A percentile compares a stretch with the other conserved stretches of the same genome.
Conservation (phyloP, 805 yeast genomes). For the Candida pseudoglaebosa region DNA sequence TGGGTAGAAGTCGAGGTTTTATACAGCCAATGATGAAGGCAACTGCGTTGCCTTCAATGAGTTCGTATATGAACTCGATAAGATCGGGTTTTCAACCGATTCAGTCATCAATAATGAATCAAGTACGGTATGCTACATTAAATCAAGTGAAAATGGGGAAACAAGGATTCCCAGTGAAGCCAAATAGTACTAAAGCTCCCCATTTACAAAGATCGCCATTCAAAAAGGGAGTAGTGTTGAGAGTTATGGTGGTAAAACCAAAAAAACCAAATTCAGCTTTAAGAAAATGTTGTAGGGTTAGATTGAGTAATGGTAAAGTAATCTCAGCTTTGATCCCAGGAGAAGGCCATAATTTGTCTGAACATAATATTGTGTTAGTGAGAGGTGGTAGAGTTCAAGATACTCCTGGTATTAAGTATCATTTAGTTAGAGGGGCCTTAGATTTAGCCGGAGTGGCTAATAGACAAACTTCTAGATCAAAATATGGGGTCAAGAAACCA, state of each 20-base stretch:
- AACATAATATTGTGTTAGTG: conserved; percentile 91
- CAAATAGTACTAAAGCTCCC: conserved; percentile 61
- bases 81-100: conserved; percentile 13
- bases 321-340: conserved; percentile 95
- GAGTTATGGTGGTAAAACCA: conserved; percentile 94
- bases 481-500: conserved; percentile 90
- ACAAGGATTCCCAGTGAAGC: conserved; percentile 46
- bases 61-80: conserved; percentile 12
- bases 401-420: conserved; percentile 97
- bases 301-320: conserved; percentile 84
- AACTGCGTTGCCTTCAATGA: conserved; percentile 3
- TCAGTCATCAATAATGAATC: conserved; percentile 18
- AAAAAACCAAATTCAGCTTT: conserved; percentile 98
- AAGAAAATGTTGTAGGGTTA: conserved; percentile 93
- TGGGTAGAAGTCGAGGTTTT: conserved; percentile 6
- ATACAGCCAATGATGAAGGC: conserved; percentile 1
- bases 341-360: conserved; percentile 97
- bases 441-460: conserved; percentile 95
- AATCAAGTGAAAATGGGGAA: conserved; percentile 74
- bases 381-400: conserved; percentile 99
- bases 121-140: conserved; percentile 61
- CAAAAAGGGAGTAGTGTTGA: conserved; percentile 86
- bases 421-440: conserved; percentile 85
- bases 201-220: conserved; percentile 82
- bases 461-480: conserved; percentile 83